A percentile compares a stretch with the other conserved stretches of the same genome.
These are phyloP conservation scores for Panellus pusillus DNA, from an alignment of 768 basidiomycete genomes.

Conservation along the genomic window DNA sequence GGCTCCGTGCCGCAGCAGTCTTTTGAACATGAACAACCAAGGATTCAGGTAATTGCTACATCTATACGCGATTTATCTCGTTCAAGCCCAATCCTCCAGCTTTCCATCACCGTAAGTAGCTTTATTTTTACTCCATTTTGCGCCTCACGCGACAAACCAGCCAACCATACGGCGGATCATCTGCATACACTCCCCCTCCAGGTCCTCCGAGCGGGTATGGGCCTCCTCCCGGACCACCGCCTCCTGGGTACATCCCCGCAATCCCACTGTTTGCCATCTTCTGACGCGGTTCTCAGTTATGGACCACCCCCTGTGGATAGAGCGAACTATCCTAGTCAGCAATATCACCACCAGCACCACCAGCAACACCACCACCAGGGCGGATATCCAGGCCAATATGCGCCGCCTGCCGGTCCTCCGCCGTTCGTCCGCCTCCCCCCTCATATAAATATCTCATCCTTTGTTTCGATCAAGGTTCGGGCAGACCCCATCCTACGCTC, in stretches of 20 bases:
- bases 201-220: constrained; percentile 28
- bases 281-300: no score
- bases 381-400: constrained; percentile 25
- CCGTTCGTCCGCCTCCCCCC: constrained; percentile 14
- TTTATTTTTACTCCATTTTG: not conserved
- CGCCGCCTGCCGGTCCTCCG: constrained; percentile 19
- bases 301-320: constrained; percentile 25
- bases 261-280: no score
- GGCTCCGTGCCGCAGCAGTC: not conserved
- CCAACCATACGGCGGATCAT: constrained; percentile 15
- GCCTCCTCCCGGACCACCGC: constrained; percentile 35
- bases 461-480: constrained; percentile 11
- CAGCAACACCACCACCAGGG: constrained; percentile 24
- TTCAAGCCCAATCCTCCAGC: not conserved
- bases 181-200: constrained; percentile 39
- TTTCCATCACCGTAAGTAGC: constrained; percentile 15
- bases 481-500: constrained; percentile 21
- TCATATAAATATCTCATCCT: constrained; percentile 2
- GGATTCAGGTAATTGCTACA: not conserved
- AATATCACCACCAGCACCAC: constrained; percentile 38
- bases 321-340: constrained; percentile 43
- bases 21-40: constrained; percentile 1
- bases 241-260: not conserved
- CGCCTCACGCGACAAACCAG: not conserved
- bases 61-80: not conserved